Evolutionary conservation across 768 basidiomycete species (phyloP), one percentile per base, ranked within the genome.

Genomic region (Boletus reticuloceps): DNA sequence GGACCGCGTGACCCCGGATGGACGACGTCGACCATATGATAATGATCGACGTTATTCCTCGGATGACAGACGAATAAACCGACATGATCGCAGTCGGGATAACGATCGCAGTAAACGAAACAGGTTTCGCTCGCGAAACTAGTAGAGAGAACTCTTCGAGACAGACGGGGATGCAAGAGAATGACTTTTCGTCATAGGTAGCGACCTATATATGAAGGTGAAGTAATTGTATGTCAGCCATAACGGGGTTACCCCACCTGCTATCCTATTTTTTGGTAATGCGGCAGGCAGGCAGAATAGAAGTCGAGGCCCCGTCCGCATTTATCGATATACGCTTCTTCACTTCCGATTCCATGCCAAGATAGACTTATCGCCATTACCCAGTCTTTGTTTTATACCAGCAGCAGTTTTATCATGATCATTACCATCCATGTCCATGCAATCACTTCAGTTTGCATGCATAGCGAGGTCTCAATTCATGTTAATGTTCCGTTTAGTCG

Each of bases 1-100:
- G 6, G 58, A 58, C 16, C 54, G 62, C 36, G 31, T 47, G 11
- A 20, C 25, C 27, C 51, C 38, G 9, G 67, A 69, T 25, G 44
- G 61, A 20, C 65, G 62, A 27, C 56, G 68, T 47, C 62, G 60
- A 14, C 34, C 62, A 25, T 53, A 69, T 16, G 32, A 20, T 47
- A 51, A 39, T 16, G 59, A 62, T 52, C 62, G 62, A 31, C 54
- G 25, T 48, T 47, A 48, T 54, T 36, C 32, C 29, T 2, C 57
- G 4, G 68, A 70, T 19, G 54, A 68, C 14, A 53, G 64, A 36
- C 59, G 64, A 29, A 42, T 58, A 17, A 51, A 36, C 3, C 46
- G 43, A 43, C 22, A 54, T 20, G 64, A 58, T 41, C 52, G 49
- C n/a, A 41, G 50, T 20, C 47, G 53, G 12, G 59, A 61, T 47